These are phyloP conservation scores for Trametes polyzona DNA, from an alignment of 1,284 basidiomycete genomes.

Conservation along the genomic window DNA sequence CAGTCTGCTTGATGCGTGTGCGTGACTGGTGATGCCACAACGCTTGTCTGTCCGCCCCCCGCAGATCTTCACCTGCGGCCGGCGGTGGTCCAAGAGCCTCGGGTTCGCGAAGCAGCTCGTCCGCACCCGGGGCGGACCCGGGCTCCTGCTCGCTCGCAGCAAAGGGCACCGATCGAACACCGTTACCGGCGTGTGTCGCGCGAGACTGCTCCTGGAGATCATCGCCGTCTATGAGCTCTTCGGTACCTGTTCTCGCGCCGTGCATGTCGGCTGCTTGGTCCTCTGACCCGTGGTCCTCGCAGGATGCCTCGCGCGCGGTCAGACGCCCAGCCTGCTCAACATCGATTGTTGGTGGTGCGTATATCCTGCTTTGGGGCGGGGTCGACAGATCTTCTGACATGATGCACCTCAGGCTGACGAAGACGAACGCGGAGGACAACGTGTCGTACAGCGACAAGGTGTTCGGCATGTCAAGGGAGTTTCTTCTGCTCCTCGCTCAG, in stretches of 20 bases:
- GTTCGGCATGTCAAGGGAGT: conserved; percentile 46
- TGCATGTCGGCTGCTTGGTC: neutral
- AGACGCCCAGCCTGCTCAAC: conserved; percentile 45
- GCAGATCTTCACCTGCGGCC: conserved; percentile 51
- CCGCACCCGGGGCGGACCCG: conserved; percentile 43
- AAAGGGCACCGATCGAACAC: conserved; percentile 33
- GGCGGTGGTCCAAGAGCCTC: conserved; percentile 47
- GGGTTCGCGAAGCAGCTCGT: conserved; percentile 46
- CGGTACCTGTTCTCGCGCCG: conserved; percentile 31
- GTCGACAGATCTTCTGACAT: conserved; percentile 19
- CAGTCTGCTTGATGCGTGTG: conserved; percentile 10
- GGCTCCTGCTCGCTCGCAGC: conserved; percentile 42
- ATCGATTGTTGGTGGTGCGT: conserved; percentile 47
- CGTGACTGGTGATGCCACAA: conserved; percentile 2
- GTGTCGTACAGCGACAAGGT: conserved; percentile 48
- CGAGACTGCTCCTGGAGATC: conserved; percentile 47
- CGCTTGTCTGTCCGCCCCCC: neutral
- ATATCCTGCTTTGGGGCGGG: neutral
- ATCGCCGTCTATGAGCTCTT: conserved; percentile 51
- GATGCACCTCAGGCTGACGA: conserved; percentile 19
- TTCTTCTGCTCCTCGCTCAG: conserved; percentile 38
- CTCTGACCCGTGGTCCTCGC: neutral
- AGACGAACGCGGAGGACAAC: conserved; percentile 38
- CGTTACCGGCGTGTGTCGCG: conserved; percentile 43
- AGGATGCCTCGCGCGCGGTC: conserved; percentile 46